Conservation (phyloP, 2,329 filamentous ascomycete species). For the Scytalidium lignicola region DNA sequence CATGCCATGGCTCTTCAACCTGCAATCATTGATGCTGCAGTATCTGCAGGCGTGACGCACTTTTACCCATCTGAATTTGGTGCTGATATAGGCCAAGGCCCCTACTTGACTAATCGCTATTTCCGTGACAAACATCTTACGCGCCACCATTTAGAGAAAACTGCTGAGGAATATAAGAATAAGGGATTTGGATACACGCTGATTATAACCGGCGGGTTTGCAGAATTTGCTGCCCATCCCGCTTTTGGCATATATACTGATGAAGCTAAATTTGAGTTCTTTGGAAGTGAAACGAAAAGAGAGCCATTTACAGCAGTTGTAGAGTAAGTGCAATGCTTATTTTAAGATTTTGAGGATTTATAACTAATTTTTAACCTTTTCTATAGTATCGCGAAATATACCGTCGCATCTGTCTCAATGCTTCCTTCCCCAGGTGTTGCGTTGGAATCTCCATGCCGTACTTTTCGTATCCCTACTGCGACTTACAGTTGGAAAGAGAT, state of each 20-base stretch:
- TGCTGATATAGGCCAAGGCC: conserved; percentile 17
- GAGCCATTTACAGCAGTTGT: conserved; percentile 2
- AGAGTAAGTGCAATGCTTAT: conserved; percentile 1
- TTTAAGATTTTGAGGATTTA: no score
- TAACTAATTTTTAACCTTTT: not conserved
- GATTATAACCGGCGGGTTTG: not conserved
- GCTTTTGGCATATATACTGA: not conserved
- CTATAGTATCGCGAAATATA: conserved; percentile 5
- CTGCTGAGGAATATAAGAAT: not conserved
- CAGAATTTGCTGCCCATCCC: not conserved
- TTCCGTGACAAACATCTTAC: conserved; percentile 11
- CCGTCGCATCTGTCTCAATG: conserved; percentile 2
- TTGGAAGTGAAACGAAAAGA: not conserved
- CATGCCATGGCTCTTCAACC: conserved; percentile 35
- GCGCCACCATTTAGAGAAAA: not conserved
- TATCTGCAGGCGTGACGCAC: conserved; percentile 50
- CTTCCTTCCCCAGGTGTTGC: not conserved
- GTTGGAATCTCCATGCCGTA: not conserved
- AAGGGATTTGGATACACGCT: not conserved
- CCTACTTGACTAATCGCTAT: conserved; percentile 7
- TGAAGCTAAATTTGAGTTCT: conserved; percentile 1
- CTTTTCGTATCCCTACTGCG: conserved; percentile 1
- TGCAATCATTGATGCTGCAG: conserved; percentile 51
- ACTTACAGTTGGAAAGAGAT: conserved; percentile 4
- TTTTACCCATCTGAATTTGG: conserved; percentile 55